Conservation (phyloP, 2,329 filamentous ascomycete genomes). For the Geosmithia putterillii region DNA sequence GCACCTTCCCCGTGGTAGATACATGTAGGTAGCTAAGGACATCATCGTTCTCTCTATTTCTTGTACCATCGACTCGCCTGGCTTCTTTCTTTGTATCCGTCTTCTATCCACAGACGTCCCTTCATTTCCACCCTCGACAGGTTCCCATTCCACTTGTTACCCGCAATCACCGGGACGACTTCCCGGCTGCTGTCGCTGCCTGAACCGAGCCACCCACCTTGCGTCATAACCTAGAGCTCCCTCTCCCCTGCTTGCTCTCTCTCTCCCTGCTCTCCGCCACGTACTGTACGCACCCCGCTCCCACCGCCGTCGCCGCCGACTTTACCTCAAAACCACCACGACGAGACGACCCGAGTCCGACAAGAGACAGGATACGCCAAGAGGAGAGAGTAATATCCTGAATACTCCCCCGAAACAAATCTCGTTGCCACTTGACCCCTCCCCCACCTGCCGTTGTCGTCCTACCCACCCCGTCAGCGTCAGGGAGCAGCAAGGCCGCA, state of each 20-base stretch:
- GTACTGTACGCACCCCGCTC: background rate
- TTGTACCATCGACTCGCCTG: too few species aligned
- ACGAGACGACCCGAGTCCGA: background rate
- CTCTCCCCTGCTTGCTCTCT: background rate
- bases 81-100: too few species aligned
- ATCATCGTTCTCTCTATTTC: too few species aligned
- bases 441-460: background rate
- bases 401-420: background rate
- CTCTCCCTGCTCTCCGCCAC: background rate
- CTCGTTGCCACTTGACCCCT: background rate
- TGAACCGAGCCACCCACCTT: background rate
- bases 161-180: too few species aligned
- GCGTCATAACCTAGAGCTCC: background rate
- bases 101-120: too few species aligned
- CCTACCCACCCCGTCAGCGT: background rate
- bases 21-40: too few species aligned
- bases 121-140: background rate
- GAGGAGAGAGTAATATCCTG: background rate
- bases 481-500: background rate
- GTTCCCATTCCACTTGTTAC: background rate
- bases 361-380: background rate
- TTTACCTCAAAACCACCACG: background rate
- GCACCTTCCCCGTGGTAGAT: too few species aligned
- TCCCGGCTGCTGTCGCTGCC: background rate
- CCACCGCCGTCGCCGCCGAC: background rate